These are phyloP conservation scores for Zygoascus flipseniorum DNA, from an alignment of 805 yeast species.

Conservation along the genomic window DNA sequence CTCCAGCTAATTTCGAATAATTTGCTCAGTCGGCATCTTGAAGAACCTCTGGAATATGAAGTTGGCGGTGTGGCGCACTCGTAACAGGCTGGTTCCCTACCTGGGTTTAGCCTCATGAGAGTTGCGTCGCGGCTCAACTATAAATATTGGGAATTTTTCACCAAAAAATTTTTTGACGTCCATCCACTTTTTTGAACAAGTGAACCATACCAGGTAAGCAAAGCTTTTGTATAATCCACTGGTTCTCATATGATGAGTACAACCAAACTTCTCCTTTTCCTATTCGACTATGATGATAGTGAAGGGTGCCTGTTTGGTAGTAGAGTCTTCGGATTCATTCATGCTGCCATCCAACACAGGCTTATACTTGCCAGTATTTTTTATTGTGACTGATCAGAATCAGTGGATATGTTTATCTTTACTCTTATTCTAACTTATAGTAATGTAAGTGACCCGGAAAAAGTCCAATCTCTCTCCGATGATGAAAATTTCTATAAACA, in stretches of 20 bases:
- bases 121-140: neutral
- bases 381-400: conserved; percentile 1
- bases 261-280: conserved; percentile 30
- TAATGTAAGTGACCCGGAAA: conserved; percentile 1
- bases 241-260: conserved; percentile 27
- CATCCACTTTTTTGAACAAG: neutral
- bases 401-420: neutral
- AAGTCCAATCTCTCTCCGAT: conserved; percentile 15
- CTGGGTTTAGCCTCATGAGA: neutral
- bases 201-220: neutral
- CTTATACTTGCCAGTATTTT: conserved; percentile 37
- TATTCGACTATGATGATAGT: conserved; percentile 35
- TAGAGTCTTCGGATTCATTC: neutral
- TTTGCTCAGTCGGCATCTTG: neutral
- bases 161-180: neutral
- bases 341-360: conserved; percentile 14
- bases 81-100: neutral
- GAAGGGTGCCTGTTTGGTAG: conserved; percentile 23
- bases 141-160: neutral
- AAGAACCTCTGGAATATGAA: neutral
- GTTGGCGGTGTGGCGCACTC: neutral
- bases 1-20: neutral
- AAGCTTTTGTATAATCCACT: neutral
- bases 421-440: neutral
- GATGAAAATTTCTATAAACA: conserved; percentile 31